These are phyloP conservation scores for Alnus glutinosa DNA, from an alignment of 306 rosid genomes.

Conservation along the genomic window DNA sequence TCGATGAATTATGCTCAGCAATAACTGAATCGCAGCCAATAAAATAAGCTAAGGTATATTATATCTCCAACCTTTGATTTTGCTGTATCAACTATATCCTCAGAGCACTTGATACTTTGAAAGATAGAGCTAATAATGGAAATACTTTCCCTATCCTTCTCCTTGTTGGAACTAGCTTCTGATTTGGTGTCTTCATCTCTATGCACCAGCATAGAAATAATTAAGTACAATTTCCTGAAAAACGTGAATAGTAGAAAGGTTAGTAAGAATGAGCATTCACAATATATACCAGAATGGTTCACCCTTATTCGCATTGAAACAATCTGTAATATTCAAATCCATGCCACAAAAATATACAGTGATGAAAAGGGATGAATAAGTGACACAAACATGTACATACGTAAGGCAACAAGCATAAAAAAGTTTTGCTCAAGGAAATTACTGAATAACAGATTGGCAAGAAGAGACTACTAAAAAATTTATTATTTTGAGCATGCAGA, in stretches of 20 bases:
- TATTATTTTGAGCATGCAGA: not conserved
- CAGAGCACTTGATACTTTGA: slow-evolving; percentile 72
- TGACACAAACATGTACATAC: not conserved
- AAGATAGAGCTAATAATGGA: slow-evolving; percentile 62
- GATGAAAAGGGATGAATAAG: not conserved
- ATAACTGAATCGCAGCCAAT: slow-evolving; percentile 7
- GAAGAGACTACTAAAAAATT: not conserved
- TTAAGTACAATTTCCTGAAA: slow-evolving; percentile 80
- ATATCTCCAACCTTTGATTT: slow-evolving; percentile 72
- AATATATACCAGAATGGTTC: slow-evolving; percentile 8
- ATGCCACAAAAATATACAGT: not conserved
- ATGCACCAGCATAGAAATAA: slow-evolving; percentile 75
- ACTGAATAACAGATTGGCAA: not conserved
- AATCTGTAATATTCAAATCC: slow-evolving; percentile 5
- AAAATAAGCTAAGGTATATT: slow-evolving; percentile 17
- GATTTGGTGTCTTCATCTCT: slow-evolving; percentile 81
- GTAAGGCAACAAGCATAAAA: not conserved
- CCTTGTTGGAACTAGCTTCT: slow-evolving; percentile 53
- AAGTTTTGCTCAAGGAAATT: not conserved
- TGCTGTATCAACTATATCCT: slow-evolving; percentile 67
- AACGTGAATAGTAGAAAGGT: slow-evolving; percentile 21
- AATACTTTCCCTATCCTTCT: slow-evolving; percentile 64
- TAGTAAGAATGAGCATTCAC: slow-evolving; percentile 25
- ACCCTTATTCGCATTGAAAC: not conserved
- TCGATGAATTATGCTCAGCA: slow-evolving; percentile 6